Conservation (phyloP, 768 basidiomycete genomes). For the Xerocomellus intermedius region DNA sequence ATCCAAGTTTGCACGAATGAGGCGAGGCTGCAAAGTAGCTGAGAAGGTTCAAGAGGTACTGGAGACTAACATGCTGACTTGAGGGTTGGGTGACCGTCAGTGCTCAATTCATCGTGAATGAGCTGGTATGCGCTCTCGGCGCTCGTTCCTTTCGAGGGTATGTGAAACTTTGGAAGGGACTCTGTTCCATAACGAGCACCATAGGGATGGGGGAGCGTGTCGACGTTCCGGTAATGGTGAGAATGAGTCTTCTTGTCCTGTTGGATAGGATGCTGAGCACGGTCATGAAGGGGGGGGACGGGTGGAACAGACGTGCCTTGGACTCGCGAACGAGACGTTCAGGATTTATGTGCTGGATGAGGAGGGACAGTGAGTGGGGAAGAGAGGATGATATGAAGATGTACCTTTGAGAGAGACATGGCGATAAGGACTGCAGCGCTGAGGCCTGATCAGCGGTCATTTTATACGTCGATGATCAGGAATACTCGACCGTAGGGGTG, state of each 20-base stretch:
- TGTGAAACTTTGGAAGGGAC: slow-evolving; percentile 67
- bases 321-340: slow-evolving; percentile 61
- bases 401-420: slow-evolving; percentile 65
- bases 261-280: neutral
- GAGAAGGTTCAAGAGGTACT: neutral
- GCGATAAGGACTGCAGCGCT: neutral
- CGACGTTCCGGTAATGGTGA: slow-evolving; percentile 37
- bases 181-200: slow-evolving; percentile 63
- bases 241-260: slow-evolving; percentile 47
- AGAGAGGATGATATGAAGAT: neutral
- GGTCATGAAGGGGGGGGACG: neutral
- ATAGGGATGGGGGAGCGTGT: slow-evolving; percentile 45
- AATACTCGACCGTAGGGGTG: neutral
- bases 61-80: slow-evolving; percentile 33
- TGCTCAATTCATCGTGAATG: slow-evolving; percentile 61
- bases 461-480: neutral
- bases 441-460: neutral
- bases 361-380: neutral
- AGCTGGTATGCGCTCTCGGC: slow-evolving; percentile 54
- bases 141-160: slow-evolving; percentile 59
- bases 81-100: slow-evolving; percentile 55
- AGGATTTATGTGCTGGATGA: slow-evolving; percentile 60
- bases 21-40: slow-evolving; percentile 41
- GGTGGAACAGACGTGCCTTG: slow-evolving; percentile 38
- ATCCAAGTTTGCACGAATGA: slow-evolving; percentile 71